Evolutionary conservation across 2,329 filamentous ascomycete genomes (phyloP), one percentile per base, ranked within the genome.

Genomic region (Ophiocordyceps robertsii): DNA sequence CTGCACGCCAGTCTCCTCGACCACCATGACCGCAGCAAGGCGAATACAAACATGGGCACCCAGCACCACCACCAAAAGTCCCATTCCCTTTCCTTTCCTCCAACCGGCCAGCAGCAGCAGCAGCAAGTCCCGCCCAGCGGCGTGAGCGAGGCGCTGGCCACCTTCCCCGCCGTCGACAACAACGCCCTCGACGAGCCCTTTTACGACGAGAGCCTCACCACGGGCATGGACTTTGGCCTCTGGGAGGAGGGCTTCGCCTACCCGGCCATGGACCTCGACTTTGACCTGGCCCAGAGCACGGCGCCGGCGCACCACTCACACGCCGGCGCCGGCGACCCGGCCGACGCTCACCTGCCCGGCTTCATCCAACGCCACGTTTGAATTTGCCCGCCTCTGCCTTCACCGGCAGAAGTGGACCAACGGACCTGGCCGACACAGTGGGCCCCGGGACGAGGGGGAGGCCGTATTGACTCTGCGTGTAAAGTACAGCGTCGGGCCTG

Each of bases 241-340:
- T 64, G 62, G 62, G 61, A 63, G 44, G 59, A 60, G 37, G 59
- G 60, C 1, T 64, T 63, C 44, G 60, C 60, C 4, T 58, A 63
- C 43, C 53, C 60, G 9, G 50, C 55, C 2, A 57, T 60, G 42
- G 58, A 62, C 37, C 46, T 54, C 6, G 56, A 55, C 24, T 56
- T 55, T 36, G 55, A 61, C 37, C 50, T 63, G 19, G 47, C 53
- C 36, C 58, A 59, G 41, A 54, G 56, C n/a, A 17, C 44, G 38
- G 37, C 42, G 17, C 31, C 29, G 41, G 38, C 42, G 39, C 36
- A 35, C 39, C 29, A 36, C 37, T 35, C 31, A 29, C 9, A 10
- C 14, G 17, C 17, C 40, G 21, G 31, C 40, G 19, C 19, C 11
- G 11, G 8, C 9, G 16, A 8, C 29, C 8, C 32, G 7, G 14